These are phyloP conservation scores for Podaxis sp. DNA, from an alignment of 768 basidiomycete genomes.

Conservation along the genomic window DNA sequence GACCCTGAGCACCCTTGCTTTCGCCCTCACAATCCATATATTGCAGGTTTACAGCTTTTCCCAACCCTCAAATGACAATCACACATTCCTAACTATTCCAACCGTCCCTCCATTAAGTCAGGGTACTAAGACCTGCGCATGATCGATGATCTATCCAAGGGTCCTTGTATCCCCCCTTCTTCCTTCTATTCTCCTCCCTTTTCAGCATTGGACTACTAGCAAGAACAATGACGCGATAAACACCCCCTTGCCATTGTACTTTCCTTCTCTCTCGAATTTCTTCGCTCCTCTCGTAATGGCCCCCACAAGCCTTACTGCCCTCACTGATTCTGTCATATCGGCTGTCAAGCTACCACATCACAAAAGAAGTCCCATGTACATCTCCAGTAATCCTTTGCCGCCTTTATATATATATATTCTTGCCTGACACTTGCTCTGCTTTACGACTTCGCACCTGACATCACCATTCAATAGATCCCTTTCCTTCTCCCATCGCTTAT, in stretches of 20 bases:
- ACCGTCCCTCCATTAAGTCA: no score
- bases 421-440: background rate
- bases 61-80: background rate
- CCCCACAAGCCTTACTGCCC: background rate
- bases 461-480: background rate
- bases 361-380: background rate
- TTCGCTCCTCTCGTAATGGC: background rate
- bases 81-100: background rate
- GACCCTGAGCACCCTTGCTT: background rate
- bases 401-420: background rate
- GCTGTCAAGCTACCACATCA: background rate
- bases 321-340: constrained; percentile 7
- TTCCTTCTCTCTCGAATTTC: background rate
- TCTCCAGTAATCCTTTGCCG: background rate
- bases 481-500: background rate
- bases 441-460: background rate
- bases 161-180: background rate
- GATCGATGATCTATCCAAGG: background rate
- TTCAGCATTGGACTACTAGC: background rate
- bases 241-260: background rate
- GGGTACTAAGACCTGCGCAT: background rate
- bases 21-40: background rate
- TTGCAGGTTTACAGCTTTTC: background rate
- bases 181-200: background rate
- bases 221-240: background rate